These are phyloP conservation scores for Syncephalastrum monosporum DNA, from an alignment of 371 early-diverging fungal genomes.

Conservation along the genomic window DNA sequence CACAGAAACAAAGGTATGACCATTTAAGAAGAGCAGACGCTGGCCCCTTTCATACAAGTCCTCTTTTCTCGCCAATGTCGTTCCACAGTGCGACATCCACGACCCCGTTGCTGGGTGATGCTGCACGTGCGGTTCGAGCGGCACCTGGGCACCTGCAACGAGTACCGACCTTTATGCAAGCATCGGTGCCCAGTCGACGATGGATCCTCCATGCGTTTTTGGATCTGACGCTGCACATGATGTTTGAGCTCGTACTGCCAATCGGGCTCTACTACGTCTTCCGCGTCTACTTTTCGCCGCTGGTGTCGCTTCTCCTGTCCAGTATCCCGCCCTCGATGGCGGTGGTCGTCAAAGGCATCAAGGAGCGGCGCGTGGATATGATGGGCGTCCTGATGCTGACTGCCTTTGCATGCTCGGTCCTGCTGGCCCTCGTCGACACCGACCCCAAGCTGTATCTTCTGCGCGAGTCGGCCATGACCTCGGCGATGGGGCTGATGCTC, in stretches of 20 bases:
- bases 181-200: slow-evolving; percentile 39
- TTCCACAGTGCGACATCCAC: slow-evolving; percentile 8
- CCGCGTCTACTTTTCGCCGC: slow-evolving; percentile 33
- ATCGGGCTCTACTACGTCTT: slow-evolving; percentile 43
- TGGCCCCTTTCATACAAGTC: neutral
- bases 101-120: slow-evolving; percentile 7
- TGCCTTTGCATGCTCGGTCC: slow-evolving; percentile 43
- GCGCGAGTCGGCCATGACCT: slow-evolving; percentile 50
- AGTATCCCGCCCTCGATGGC: slow-evolving; percentile 43
- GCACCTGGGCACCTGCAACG: slow-evolving; percentile 15
- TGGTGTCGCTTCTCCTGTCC: slow-evolving; percentile 40
- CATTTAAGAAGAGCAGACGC: neutral
- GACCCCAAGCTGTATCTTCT: slow-evolving; percentile 49
- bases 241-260: slow-evolving; percentile 41
- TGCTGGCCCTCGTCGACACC: slow-evolving; percentile 44
- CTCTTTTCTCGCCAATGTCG: slow-evolving; percentile 8
- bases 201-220: slow-evolving; percentile 35
- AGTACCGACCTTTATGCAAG: slow-evolving; percentile 40
- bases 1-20: too few relatives aligned
- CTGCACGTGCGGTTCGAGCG: neutral
- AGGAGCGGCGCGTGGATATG: slow-evolving; percentile 43
- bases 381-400: slow-evolving; percentile 46
- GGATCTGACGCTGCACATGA: slow-evolving; percentile 32
- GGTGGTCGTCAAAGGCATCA: slow-evolving; percentile 28
- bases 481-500: slow-evolving; percentile 45